These are phyloP conservation scores for Penicillium sp. DNA, from an alignment of 2,329 filamentous ascomycete genomes.

Conservation along the genomic window DNA sequence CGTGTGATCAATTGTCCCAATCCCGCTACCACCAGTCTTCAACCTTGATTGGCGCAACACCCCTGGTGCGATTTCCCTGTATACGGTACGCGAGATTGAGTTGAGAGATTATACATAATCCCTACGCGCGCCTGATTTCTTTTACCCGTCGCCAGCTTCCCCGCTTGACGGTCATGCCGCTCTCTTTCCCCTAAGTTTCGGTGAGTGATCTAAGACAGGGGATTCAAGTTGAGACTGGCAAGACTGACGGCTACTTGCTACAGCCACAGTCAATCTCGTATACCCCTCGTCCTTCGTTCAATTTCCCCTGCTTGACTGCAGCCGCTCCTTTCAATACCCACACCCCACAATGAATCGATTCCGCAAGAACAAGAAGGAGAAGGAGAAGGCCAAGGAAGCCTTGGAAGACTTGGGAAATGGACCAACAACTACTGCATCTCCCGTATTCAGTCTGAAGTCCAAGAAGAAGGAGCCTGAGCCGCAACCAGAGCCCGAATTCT, in stretches of 20 bases:
- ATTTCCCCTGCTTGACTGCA: constrained; percentile 3
- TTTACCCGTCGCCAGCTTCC: constrained; percentile 2
- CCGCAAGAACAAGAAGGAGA: constrained; percentile 39
- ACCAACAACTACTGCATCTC: constrained; percentile 11
- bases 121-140: background rate
- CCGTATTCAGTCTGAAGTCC: constrained; percentile 35
- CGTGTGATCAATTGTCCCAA: constrained; percentile 15
- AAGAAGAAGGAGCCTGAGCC: constrained; percentile 52
- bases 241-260: constrained; percentile 1
- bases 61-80: constrained; percentile 4
- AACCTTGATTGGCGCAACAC: constrained; percentile 15
- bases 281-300: constrained; percentile 4
- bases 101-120: constrained; percentile 3
- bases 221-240: background rate
- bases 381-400: constrained; percentile 28
- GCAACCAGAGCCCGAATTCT: constrained; percentile 65
- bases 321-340: constrained; percentile 1
- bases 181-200: constrained; percentile 14
- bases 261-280: constrained; percentile 5
- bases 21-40: background rate
- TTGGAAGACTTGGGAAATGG: constrained; percentile 40
- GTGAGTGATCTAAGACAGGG: constrained; percentile 12
- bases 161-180: constrained; percentile 20
- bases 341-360: constrained; percentile 41
- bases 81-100: constrained; percentile 12